These are phyloP conservation scores for Cornus kousa DNA, from an alignment of 148 eudicot genomes.

Conservation along the genomic window DNA sequence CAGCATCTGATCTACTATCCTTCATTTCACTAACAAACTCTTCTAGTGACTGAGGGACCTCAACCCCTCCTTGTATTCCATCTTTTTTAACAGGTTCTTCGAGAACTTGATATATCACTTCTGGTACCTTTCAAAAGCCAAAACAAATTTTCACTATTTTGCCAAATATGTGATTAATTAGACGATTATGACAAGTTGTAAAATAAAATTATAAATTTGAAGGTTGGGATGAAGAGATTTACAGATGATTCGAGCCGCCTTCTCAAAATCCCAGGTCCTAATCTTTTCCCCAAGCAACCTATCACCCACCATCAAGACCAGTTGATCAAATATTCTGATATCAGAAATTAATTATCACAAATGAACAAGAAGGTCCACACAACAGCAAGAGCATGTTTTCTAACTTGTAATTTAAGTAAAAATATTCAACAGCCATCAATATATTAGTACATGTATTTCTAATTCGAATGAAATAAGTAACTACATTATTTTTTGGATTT, in stretches of 20 bases:
- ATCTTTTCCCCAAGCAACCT: slow-evolving; percentile 86
- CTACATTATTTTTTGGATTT: too few species aligned
- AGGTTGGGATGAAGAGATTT: slow-evolving; percentile 21
- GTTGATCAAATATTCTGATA: not conserved
- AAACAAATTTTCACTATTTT: not conserved
- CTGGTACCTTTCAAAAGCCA: slow-evolving; percentile 61
- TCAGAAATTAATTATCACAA: not conserved
- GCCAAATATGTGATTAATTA: not conserved
- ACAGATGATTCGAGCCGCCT: slow-evolving; percentile 49
- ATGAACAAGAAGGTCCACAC: not conserved
- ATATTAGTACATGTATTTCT: too few species aligned
- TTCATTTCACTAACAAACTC: slow-evolving; percentile 70
- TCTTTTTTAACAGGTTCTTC: slow-evolving; percentile 51
- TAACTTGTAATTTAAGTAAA: too few species aligned
- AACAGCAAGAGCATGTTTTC: not conserved
- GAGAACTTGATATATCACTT: slow-evolving; percentile 76
- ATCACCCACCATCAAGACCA: slow-evolving; percentile 10
- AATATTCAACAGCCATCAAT: too few species aligned
- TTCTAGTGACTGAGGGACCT: slow-evolving; percentile 65
- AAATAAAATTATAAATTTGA: not conserved
- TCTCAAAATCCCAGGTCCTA: slow-evolving; percentile 71
- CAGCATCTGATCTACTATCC: slow-evolving; percentile 61
- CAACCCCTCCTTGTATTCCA: slow-evolving; percentile 33
- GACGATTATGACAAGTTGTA: not conserved
- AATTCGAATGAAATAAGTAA: too few species aligned